Percentiles rank a stretch among this genome's conserved stretches.
These are phyloP conservation scores for Lactarius evosmus DNA, from an alignment of 768 basidiomycete species.

Conservation along the genomic window DNA sequence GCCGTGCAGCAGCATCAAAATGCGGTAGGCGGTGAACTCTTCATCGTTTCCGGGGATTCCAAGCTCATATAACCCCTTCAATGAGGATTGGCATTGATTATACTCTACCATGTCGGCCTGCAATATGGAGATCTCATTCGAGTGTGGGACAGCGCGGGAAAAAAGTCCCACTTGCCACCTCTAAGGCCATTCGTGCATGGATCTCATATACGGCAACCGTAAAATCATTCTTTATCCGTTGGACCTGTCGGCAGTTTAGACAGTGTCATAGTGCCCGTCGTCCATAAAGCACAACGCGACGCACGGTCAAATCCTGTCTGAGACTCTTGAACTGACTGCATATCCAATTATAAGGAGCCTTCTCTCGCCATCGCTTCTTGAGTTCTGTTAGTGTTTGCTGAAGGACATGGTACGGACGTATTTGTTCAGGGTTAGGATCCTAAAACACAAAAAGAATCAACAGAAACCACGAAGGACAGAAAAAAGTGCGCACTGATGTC, in stretches of 20 bases:
- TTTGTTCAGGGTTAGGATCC: slow-evolving; percentile 94
- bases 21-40: slow-evolving; percentile 96
- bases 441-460: slow-evolving; percentile 34
- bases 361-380: slow-evolving; percentile 84
- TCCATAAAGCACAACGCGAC: slow-evolving; percentile 35
- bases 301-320: slow-evolving; percentile 94
- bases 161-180: slow-evolving; percentile 52
- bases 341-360: slow-evolving; percentile 80
- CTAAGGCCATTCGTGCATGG: slow-evolving; percentile 94
- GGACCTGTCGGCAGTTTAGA: slow-evolving; percentile 58
- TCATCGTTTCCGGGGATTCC: slow-evolving; percentile 90
- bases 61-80: slow-evolving; percentile 88
- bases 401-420: slow-evolving; percentile 83
- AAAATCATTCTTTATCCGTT: slow-evolving; percentile 98
- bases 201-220: slow-evolving; percentile 98
- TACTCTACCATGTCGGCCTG: slow-evolving; percentile 98
- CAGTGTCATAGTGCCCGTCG: slow-evolving; percentile 11
- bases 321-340: slow-evolving; percentile 98
- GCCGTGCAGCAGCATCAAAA: slow-evolving; percentile 92
- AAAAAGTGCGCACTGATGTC: slow-evolving; percentile 64
- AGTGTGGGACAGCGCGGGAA: not conserved
- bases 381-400: slow-evolving; percentile 82
- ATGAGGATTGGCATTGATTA: slow-evolving; percentile 92
- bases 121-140: slow-evolving; percentile 11
- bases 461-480: slow-evolving; percentile 4